Conservation (phyloP, 768 basidiomycete species). For the Hericium rajendrae region DNA sequence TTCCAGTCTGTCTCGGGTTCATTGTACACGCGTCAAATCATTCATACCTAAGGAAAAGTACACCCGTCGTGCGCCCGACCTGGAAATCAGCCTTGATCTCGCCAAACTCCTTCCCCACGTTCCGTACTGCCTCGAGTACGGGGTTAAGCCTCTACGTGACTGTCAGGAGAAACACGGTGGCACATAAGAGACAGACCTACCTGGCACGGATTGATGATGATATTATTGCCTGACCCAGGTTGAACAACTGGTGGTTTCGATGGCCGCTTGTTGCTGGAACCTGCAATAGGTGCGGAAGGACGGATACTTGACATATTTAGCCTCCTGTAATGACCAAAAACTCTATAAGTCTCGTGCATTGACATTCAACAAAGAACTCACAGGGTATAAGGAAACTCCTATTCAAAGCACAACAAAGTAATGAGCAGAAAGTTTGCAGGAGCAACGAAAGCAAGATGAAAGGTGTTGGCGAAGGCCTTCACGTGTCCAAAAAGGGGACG, state of each 20-base stretch:
- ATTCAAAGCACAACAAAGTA: not conserved
- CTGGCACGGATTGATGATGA: conserved; percentile 25
- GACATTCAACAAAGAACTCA: not conserved
- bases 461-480: no score
- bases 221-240: conserved; percentile 24
- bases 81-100: conserved; percentile 94
- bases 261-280: not conserved
- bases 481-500: no score
- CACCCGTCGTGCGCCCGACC: conserved; percentile 88
- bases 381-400: not conserved
- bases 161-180: not conserved
- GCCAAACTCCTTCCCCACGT: conserved; percentile 89
- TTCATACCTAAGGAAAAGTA: conserved; percentile 78
- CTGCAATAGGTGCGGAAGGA: not conserved
- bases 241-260: conserved; percentile 24
- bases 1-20: not conserved
- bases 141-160: conserved; percentile 69
- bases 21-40: not conserved
- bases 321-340: not conserved
- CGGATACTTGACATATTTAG: not conserved
- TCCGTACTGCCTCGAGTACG: conserved; percentile 76
- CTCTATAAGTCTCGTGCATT: not conserved
- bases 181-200: conserved; percentile 2
- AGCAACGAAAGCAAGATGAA: no score
- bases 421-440: not conserved